Evolutionary conservation across 139 green algal genomes (phyloP), one percentile per base, ranked within the genome.

Genomic region (Asterochloris sp.): DNA sequence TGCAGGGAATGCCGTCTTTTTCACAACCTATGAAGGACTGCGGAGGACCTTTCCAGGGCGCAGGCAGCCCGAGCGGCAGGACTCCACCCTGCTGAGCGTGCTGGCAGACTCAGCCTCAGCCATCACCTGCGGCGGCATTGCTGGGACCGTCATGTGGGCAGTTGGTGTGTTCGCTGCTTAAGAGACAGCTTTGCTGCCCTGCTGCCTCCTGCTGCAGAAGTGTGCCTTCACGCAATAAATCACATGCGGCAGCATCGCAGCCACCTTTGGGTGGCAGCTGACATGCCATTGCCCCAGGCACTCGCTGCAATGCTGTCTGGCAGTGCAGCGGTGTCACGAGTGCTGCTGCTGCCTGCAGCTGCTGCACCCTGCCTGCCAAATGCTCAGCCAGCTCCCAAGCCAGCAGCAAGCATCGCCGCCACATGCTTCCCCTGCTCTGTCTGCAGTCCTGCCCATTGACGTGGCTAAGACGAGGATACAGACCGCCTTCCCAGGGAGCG

Each of bases 401-500:
- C 54, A 15, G 38, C 61, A 29, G 78, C 26, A 16, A 27, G 78
- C 62, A 47, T 82, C 62, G 78, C 54, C 67, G 6, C n/a, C 38
- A 54, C 38, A 54, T 6, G 2, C 2, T 6, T 10, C 38, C 6
- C 38, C 2, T 54, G 38, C 38, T 54, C 4, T 54, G 38, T 73
- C 73, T 21, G 69, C 27, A 38, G 89, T 97, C 14, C 83, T 97
- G 67, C 94, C 94, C 9, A 83, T 97, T 0, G 94, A 97, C 74
- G 88, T 92, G 0, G 92, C 92, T 73, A 97, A 97, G 82, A 97
- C 91, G 6, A 85, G 94, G 63, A 89, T 97, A 9, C 94, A 97
- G 77, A 90, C 88, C 0, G 93, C 93, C 0, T 78, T 69, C 38
- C 92, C 92, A 11, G 92, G 67, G 26, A 69, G 76, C 67, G 6